Base-by-base conservation (phyloP, 1,284 basidiomycete genomes). In the Takashimella koratensis region DNA sequence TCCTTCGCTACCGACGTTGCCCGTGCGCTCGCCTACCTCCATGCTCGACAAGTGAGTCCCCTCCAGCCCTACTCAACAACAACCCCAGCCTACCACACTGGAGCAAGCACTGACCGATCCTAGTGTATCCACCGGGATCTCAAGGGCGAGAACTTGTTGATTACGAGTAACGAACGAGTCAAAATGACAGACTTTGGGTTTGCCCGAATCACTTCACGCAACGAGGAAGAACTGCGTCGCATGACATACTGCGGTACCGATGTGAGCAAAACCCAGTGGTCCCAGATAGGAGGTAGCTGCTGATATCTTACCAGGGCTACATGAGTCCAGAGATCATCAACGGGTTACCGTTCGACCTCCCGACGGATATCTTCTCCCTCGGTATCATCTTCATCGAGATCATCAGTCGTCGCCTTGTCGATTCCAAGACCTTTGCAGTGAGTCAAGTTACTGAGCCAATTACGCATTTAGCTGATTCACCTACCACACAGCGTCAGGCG, bases 101-200 rank as follows among this genome's bases (percentile, higher is more conserved):
- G 16, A 36, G 26, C 16, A n/a, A 6, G n/a, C 8, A 21, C 47
- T 57, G 43, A 54, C 45, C 13, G 13, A 21, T 26, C 2, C 4
- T 55, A 79, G 69, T 80, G 79, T 63, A 76, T 83, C 52, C 82
- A 83, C 57, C 77, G 82, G 16, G 95, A 98, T 75, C 82, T 98
- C 61, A 98, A 98, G 75, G 92, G 93, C 41, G 94, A 97, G 77
- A 98, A 98, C 68, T 81, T 97, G n/a, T 83, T 97, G 30, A 86
- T 97, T 39, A 97, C 93, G 0, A 79, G 86, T 39, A 97, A 98
- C 68, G 88, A 92, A 24, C 84, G 95, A 45, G 82, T 98, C 71
- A 98, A 98, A 79, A 86, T 97, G 63, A 95, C 92, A 36, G 95
- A 98, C 71, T 98, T 98, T 76, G 93, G 93, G 6, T 95, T 93